Percentiles rank a stretch among this genome's conserved stretches.
These are phyloP conservation scores for Solanum sparsipilum DNA, from an alignment of 257 asterid species.

Conservation along the genomic window DNA sequence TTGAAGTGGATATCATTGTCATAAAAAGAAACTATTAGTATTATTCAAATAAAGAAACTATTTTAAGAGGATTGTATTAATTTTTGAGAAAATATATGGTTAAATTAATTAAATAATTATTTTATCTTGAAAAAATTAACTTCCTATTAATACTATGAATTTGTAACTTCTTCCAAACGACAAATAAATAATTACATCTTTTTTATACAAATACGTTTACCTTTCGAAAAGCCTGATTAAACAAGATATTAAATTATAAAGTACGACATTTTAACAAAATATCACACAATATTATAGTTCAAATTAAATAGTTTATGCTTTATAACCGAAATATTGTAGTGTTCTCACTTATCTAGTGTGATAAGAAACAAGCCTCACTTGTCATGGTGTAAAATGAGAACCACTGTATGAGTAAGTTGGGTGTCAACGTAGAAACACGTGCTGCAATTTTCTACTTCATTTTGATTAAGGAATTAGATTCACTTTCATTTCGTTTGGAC, in stretches of 20 bases:
- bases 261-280: neutral
- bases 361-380: neutral
- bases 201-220: neutral
- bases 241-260: neutral
- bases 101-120: neutral
- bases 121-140: neutral
- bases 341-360: neutral
- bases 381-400: neutral
- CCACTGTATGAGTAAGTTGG: neutral
- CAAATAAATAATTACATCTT: neutral
- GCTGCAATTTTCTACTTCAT: neutral
- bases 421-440: neutral
- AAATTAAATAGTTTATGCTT: neutral
- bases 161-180: neutral
- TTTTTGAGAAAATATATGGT: neutral
- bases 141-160: neutral
- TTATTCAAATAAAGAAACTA: neutral
- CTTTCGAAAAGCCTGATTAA: neutral
- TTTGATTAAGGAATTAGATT: neutral
- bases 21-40: neutral
- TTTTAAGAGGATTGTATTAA: neutral
- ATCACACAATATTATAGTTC: neutral
- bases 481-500: neutral
- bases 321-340: neutral
- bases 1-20: neutral